Conservation (phyloP, 148 eudicot genomes). For the Cornus kousa region DNA sequence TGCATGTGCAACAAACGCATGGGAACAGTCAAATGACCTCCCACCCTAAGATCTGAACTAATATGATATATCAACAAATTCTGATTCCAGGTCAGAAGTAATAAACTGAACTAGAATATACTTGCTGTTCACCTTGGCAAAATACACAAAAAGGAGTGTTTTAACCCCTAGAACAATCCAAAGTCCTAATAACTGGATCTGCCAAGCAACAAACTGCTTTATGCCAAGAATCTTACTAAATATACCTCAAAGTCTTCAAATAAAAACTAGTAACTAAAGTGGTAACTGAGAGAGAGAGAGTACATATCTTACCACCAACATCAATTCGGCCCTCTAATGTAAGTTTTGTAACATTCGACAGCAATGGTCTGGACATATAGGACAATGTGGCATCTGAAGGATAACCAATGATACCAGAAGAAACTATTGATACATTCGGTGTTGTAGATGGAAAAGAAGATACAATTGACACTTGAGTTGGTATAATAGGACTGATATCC, state of each 20-base stretch:
- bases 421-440: slow-evolving; percentile 10
- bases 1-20: no score
- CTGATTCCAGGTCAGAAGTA: background rate
- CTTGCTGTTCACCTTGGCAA: background rate
- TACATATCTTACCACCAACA: slow-evolving; percentile 50
- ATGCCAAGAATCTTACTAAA: no score
- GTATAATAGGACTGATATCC: slow-evolving; percentile 66
- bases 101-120: background rate
- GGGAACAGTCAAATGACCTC: no score
- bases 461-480: slow-evolving; percentile 46
- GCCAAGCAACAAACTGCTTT: no score
- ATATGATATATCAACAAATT: background rate
- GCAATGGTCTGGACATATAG: slow-evolving; percentile 19
- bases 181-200: background rate
- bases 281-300: background rate
- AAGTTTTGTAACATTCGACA: slow-evolving; percentile 60
- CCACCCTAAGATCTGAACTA: background rate
- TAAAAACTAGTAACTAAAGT: background rate
- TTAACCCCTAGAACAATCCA: background rate
- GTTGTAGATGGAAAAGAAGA: slow-evolving; percentile 33
- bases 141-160: background rate
- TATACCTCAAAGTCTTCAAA: no score
- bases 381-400: slow-evolving; percentile 20
- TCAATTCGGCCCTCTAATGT: slow-evolving; percentile 79
- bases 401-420: slow-evolving; percentile 1